Evolutionary conservation across 2,329 filamentous ascomycete genomes (phyloP), one percentile per base, ranked within the genome.

Genomic region (Paraphaeosphaeria sporulosa): DNA sequence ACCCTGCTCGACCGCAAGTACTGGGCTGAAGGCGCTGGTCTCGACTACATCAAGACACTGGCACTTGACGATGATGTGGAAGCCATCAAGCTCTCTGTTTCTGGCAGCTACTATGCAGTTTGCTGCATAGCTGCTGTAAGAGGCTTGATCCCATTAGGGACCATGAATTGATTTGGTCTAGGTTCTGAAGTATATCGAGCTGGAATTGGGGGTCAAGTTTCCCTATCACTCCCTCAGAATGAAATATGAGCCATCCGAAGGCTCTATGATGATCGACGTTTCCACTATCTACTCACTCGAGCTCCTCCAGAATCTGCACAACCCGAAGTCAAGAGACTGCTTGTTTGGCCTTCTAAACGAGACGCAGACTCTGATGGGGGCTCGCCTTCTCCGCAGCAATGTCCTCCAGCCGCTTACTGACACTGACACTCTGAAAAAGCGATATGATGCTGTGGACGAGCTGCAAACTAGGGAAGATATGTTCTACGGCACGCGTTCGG

Each of bases 191-290:
- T 96, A 92, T 74, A 85, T 96, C 49, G 91, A 96, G 59, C 78
- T 90, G 1, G 86, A 88, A 7, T 84, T 93, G 62, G 83, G 83
- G 4, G 84, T 90, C 61, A 87, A 84, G 0, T 95, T 97, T 72
- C 84, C 88, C 3, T 83, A 85, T n/a, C 90, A 95, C 73, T 94
- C 94, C 21, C 85, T 98, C 34, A 88, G 93, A 3, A 90, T 98
- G 71, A 90, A 88, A 64, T 97, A 96, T 67, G 90, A 94, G 70
- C 90, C 93, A 0, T 93, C 93, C 0, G 92, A 96, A 72, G 91
- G 94, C 25, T 92, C 93, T 0, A 97, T 98, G 94, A 92, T 96
- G 86, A 96, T 98, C 68, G 94, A 97, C 70, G 84, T 95, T 2
- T 90, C 92, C 0, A 96, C 94, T 0, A 92, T 97, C 30, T 86